Evolutionary conservation across 805 yeast genomes (phyloP).

Genomic region (Starmerella kuoi): DNA sequence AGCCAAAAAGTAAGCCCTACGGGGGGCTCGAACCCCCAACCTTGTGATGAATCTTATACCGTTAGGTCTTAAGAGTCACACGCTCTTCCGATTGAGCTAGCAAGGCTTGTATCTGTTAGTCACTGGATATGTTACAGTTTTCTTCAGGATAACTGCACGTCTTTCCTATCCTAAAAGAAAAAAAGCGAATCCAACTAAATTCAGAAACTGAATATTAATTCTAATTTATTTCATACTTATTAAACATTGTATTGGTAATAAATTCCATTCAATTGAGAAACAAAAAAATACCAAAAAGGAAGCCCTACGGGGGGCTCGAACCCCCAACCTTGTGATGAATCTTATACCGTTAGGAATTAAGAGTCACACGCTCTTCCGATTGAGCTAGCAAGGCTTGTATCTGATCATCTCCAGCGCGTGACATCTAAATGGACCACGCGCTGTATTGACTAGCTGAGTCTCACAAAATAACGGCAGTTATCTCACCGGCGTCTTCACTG

Average conservation of each 20-base stretch:
- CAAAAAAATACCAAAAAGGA: slow-evolving; percentile 4
- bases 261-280: not conserved
- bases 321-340: slow-evolving; percentile 23
- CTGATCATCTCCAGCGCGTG: no score
- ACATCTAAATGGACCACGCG: no score
- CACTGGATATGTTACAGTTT: no score
- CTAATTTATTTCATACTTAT: no score
- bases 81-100: slow-evolving; percentile 25
- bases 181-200: no score
- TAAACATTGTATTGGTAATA: no score
- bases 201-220: no score
- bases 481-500: no score
- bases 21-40: slow-evolving; percentile 26
- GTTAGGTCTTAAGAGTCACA: slow-evolving; percentile 21
- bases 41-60: slow-evolving; percentile 20
- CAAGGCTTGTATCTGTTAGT: slow-evolving; percentile 14
- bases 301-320: slow-evolving; percentile 24
- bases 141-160: no score
- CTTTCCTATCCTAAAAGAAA: no score
- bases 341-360: slow-evolving; percentile 14
- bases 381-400: slow-evolving; percentile 21
- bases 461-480: no score
- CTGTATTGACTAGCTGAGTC: no score
- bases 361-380: slow-evolving; percentile 24
- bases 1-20: slow-evolving; percentile 16